Percentiles rank a stretch among this genome's conserved stretches.
Conservation (phyloP, 306 rosid species). For the Inga laurina region DNA sequence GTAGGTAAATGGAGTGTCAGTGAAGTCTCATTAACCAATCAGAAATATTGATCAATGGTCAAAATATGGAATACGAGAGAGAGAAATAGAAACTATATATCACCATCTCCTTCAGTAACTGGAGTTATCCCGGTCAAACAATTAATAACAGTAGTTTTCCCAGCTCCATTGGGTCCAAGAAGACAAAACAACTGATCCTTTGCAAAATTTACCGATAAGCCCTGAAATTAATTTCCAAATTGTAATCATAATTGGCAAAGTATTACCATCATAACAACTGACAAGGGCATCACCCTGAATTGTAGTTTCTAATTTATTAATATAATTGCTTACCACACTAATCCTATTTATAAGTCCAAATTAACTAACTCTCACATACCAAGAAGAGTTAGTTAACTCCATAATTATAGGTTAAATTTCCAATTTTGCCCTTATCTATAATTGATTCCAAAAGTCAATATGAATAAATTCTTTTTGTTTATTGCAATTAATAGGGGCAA, state of each 20-base stretch:
- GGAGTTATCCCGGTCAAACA: conserved; percentile 94
- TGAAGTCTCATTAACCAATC: neutral
- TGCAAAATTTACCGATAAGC: conserved; percentile 76
- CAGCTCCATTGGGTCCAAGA: conserved; percentile 95
- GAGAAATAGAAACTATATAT: conserved; percentile 17
- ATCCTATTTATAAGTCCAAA: too few species aligned
- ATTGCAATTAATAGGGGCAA: too few species aligned
- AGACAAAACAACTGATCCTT: conserved; percentile 91
- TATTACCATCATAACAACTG: neutral
- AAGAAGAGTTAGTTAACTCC: too few species aligned
- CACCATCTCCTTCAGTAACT: conserved; percentile 86
- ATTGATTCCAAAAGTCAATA: too few species aligned
- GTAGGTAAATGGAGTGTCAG: conserved; percentile 25
- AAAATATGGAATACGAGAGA: neutral
- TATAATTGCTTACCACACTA: too few species aligned
- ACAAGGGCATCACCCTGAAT: neutral
- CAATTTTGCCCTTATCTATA: too few species aligned
- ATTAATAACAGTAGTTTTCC: conserved; percentile 84
- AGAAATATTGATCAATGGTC: neutral
- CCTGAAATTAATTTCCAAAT: conserved; percentile 56
- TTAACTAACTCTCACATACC: too few species aligned
- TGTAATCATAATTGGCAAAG: conserved; percentile 1
- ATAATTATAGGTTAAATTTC: too few species aligned
- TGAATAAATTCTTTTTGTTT: too few species aligned
- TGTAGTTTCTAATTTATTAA: neutral